Percentiles rank a stretch among this genome's conserved stretches.
phyloP scores from a whole-genome alignment of 352 stramenopile species.

The Phytophthora ramorum region DNA sequence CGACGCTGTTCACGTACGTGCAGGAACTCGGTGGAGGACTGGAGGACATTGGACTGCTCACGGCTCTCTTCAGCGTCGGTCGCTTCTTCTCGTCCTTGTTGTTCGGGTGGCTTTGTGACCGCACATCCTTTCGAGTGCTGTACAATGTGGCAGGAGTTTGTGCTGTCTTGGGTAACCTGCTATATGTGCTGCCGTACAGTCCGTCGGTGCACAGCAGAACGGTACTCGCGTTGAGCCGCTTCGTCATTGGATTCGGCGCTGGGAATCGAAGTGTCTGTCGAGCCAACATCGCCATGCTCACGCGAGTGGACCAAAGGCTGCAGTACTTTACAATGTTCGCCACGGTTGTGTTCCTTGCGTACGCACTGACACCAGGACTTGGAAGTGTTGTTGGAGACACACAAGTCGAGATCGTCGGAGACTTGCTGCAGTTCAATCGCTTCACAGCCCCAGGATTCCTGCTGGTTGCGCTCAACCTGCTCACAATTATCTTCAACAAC shows the following conservation, averaged over 20 bases:
- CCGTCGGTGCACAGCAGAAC: constrained; percentile 41
- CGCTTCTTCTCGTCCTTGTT: constrained; percentile 67
- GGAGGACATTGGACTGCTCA: constrained; percentile 63
- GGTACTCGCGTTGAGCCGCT: constrained; percentile 61
- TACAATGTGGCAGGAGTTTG: constrained; percentile 55
- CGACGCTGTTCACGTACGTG: constrained; percentile 74
- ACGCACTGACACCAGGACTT: constrained; percentile 71
- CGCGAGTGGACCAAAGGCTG: constrained; percentile 58
- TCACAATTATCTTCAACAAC: constrained; percentile 53
- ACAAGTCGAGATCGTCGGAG: constrained; percentile 40
- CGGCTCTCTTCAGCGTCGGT: constrained; percentile 66
- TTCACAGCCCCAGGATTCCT: constrained; percentile 67
- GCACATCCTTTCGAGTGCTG: constrained; percentile 60
- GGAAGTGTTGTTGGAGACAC: constrained; percentile 55
- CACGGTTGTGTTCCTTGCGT: constrained; percentile 74
- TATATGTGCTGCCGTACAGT: constrained; percentile 66
- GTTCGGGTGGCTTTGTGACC: constrained; percentile 72
- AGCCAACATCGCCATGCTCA: constrained; percentile 73
- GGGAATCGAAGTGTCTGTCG: constrained; percentile 79
- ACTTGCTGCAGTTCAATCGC: constrained; percentile 63
- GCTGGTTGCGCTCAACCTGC: constrained; percentile 54
- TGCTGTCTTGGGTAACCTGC: constrained; percentile 57
- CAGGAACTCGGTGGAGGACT: constrained; percentile 64
- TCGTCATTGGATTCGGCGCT: constrained; percentile 71
- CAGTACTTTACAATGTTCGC: constrained; percentile 77